phyloP scores from a whole-genome alignment of 1,284 basidiomycete species.

The Moesziomyces aphidis region DNA sequence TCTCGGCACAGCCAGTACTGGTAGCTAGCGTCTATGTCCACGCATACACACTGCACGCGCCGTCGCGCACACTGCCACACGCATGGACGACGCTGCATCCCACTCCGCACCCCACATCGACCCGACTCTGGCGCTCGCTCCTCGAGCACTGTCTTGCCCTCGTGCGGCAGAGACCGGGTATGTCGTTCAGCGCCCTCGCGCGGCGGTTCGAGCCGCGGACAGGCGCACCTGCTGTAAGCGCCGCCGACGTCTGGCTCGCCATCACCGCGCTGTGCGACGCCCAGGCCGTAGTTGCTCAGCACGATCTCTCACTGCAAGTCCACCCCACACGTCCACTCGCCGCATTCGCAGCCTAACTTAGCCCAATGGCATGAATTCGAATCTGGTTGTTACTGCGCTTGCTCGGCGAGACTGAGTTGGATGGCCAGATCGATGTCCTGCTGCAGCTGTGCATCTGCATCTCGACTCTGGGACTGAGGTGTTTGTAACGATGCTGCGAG shows the following conservation, averaged over 20 bases:
- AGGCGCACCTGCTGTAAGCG: neutral
- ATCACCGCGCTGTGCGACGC: neutral
- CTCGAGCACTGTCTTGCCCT: no score
- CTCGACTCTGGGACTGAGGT: slow-evolving; percentile 4
- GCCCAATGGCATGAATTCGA: neutral
- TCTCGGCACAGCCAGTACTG: slow-evolving; percentile 1
- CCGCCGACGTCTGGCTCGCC: neutral
- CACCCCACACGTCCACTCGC: neutral
- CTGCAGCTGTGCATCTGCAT: slow-evolving; percentile 34
- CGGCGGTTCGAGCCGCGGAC: no score
- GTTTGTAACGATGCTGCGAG: slow-evolving; percentile 18
- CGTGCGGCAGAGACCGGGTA: no score
- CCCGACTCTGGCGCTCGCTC: no score
- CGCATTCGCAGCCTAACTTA: neutral
- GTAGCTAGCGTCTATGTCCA: slow-evolving; percentile 10
- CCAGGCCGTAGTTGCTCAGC: neutral
- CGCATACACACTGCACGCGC: slow-evolving; percentile 5
- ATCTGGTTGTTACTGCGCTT: slow-evolving; percentile 4
- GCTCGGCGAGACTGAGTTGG: slow-evolving; percentile 59
- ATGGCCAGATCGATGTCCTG: slow-evolving; percentile 58
- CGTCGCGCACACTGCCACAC: slow-evolving; percentile 11
- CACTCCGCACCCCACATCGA: neutral
- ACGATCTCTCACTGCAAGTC: neutral
- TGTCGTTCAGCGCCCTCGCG: no score
- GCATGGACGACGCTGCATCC: slow-evolving; percentile 25